phyloP scores from a whole-genome alignment of 768 basidiomycete species.

The Chalciporus piperatus region DNA sequence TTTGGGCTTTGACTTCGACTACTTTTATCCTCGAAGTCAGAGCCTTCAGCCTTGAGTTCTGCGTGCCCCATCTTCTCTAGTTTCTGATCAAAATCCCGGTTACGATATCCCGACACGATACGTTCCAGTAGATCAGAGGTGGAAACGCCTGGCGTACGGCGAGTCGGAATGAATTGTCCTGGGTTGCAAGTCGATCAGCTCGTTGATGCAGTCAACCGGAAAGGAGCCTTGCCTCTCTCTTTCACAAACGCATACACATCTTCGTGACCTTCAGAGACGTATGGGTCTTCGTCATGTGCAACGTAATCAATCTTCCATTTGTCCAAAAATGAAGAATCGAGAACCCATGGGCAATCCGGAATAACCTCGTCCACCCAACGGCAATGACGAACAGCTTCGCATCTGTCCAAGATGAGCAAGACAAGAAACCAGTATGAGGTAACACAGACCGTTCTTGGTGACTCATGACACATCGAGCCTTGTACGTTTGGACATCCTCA shows the following conservation, averaged over 20 bases:
- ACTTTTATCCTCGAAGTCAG: constrained; percentile 17
- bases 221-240: constrained; percentile 57
- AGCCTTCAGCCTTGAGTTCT: constrained; percentile 63
- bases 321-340: constrained; percentile 77
- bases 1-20: constrained; percentile 5
- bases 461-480: constrained; percentile 83
- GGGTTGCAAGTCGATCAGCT: constrained; percentile 1
- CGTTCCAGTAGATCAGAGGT: constrained; percentile 92
- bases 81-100: constrained; percentile 85
- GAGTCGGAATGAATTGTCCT: constrained; percentile 95
- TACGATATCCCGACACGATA: constrained; percentile 84
- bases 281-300: constrained; percentile 93
- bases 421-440: background rate
- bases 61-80: constrained; percentile 82
- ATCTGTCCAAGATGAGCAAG: constrained; percentile 38
- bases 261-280: constrained; percentile 70
- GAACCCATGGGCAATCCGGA: constrained; percentile 87
- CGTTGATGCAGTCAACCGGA: background rate
- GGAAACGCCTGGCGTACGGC: constrained; percentile 91
- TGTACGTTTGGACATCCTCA: constrained; percentile 73
- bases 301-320: constrained; percentile 93
- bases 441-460: constrained; percentile 72
- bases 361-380: constrained; percentile 96
- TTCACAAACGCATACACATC: constrained; percentile 89
- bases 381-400: constrained; percentile 93